Conservation (phyloP, 1,139 yeast species). For the Protomyces macrosporus region DNA sequence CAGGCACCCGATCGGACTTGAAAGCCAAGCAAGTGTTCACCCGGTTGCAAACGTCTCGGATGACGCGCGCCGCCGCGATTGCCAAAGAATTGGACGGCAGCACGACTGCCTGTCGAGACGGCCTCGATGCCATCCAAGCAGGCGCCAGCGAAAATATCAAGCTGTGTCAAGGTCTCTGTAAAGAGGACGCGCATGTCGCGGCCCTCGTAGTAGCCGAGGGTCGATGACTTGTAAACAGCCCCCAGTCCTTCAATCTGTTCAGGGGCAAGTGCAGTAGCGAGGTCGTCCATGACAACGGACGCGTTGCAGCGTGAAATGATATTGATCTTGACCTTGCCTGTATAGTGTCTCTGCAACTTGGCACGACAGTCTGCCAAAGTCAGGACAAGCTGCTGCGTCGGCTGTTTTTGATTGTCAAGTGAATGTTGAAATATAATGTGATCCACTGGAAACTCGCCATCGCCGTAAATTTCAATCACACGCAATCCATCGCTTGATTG, state of each 20-base stretch:
- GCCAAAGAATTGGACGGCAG: constrained; percentile 51
- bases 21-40: constrained; percentile 58
- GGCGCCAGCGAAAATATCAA: constrained; percentile 62
- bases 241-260: background rate
- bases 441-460: constrained; percentile 60
- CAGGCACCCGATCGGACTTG: constrained; percentile 73
- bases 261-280: constrained; percentile 31
- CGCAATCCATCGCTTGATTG: constrained; percentile 62
- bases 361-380: background rate
- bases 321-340: background rate
- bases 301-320: background rate
- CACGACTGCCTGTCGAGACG: background rate
- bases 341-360: too few species aligned
- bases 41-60: constrained; percentile 52
- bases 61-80: constrained; percentile 53
- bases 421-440: constrained; percentile 62
- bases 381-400: background rate
- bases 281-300: constrained; percentile 36
- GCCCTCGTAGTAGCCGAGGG: background rate
- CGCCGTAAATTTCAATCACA: constrained; percentile 59
- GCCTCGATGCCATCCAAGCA: constrained; percentile 63
- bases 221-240: background rate
- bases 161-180: constrained; percentile 42
- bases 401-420: constrained; percentile 37
- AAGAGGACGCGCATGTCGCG: constrained; percentile 24